These are phyloP conservation scores for Amaranthus tricolor DNA, from an alignment of 179 eudicot genomes.

Conservation along the genomic window DNA sequence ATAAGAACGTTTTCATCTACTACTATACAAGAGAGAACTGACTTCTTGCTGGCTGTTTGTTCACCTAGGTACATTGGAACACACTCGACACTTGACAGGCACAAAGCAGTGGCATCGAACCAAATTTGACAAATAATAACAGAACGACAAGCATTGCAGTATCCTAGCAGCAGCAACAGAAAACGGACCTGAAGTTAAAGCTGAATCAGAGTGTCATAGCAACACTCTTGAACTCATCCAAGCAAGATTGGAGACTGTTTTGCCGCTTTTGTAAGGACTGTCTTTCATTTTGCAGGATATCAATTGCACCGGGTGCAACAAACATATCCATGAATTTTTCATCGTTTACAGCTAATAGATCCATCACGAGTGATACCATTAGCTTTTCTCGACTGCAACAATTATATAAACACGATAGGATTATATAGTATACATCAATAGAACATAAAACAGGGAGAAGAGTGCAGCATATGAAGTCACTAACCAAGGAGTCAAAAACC, in stretches of 20 bases:
- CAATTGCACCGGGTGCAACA: constrained; percentile 92
- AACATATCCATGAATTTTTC: constrained; percentile 99
- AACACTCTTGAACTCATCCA: constrained; percentile 80
- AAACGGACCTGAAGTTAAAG: background rate
- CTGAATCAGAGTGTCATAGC: constrained; percentile 63
- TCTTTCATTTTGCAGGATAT: constrained; percentile 64
- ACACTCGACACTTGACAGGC: background rate
- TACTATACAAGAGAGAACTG: constrained; percentile 14
- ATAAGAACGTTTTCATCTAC: too few relatives aligned
- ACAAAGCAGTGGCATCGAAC: constrained; percentile 14
- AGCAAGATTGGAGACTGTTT: constrained; percentile 78
- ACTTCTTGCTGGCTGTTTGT: background rate
- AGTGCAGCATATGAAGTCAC: background rate
- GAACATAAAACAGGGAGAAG: too few relatives aligned
- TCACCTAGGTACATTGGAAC: background rate
- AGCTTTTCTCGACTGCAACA: constrained; percentile 72
- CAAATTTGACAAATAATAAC: background rate
- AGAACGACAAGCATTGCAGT: constrained; percentile 5
- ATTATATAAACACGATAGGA: background rate
- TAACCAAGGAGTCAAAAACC: constrained; percentile 93
- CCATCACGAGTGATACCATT: constrained; percentile 76
- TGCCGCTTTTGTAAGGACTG: constrained; percentile 90
- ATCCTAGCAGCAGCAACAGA: background rate
- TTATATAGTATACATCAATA: background rate
- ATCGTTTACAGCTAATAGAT: constrained; percentile 83